Evolutionary conservation across 805 yeast genomes (phyloP).

Genomic region (Metschnikowia kunwiensis): DNA sequence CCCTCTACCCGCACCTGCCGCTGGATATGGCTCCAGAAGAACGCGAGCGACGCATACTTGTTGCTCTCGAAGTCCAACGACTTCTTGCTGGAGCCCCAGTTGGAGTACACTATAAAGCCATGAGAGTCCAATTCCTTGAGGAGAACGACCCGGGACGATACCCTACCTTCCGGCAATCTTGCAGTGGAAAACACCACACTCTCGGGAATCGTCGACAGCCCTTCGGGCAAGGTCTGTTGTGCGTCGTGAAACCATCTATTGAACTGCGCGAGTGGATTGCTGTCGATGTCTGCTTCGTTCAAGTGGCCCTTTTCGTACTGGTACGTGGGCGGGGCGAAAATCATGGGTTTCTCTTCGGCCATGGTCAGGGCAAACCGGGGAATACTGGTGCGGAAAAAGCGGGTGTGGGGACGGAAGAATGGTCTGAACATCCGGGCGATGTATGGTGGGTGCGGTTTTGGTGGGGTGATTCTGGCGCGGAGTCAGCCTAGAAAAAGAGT

Average conservation of each 20-base stretch:
- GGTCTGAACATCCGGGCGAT: no score
- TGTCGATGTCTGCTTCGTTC: slow-evolving; percentile 48
- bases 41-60: slow-evolving; percentile 77
- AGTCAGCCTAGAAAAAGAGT: no score
- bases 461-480: no score
- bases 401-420: background rate
- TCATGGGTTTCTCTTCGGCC: slow-evolving; percentile 27
- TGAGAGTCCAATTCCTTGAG: slow-evolving; percentile 83
- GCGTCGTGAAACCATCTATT: slow-evolving; percentile 84
- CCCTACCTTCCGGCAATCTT: slow-evolving; percentile 82
- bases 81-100: slow-evolving; percentile 87
- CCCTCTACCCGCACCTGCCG: slow-evolving; percentile 96
- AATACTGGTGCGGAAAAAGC: background rate
- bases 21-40: slow-evolving; percentile 89
- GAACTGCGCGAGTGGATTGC: slow-evolving; percentile 75
- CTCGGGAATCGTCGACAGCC: slow-evolving; percentile 60
- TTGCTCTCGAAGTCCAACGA: slow-evolving; percentile 67
- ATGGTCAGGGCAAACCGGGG: slow-evolving; percentile 1
- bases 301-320: slow-evolving; percentile 74
- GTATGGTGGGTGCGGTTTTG: no score
- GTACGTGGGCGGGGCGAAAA: slow-evolving; percentile 82
- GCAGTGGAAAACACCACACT: slow-evolving; percentile 87
- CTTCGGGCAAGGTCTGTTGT: slow-evolving; percentile 46
- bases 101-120: slow-evolving; percentile 87
- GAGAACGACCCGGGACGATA: slow-evolving; percentile 78